phyloP scores from a whole-genome alignment of 2,329 filamentous ascomycete species.

The Aspergillus versicolor region DNA sequence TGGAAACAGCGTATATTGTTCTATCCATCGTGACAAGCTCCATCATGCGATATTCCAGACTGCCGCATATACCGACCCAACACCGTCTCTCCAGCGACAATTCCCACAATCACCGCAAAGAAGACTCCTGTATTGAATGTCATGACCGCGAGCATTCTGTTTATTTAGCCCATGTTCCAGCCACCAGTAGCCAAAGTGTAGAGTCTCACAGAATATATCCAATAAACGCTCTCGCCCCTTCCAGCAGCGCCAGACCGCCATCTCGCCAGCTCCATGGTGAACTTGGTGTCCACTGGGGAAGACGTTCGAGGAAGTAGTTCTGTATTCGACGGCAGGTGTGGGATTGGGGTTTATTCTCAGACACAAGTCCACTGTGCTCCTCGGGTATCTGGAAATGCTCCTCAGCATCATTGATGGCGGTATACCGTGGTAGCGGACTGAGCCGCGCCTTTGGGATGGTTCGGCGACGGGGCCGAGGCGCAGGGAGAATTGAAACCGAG shows the following conservation, averaged over 20 bases:
- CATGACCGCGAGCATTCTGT: constrained; percentile 19
- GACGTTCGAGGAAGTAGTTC: not conserved
- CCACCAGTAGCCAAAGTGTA: not conserved
- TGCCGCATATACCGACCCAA: constrained; percentile 10
- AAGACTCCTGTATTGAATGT: constrained; percentile 15
- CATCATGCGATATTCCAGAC: constrained; percentile 9
- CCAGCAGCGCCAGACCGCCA: constrained; percentile 6
- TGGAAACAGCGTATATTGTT: not conserved
- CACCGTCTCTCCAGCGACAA: constrained; percentile 10
- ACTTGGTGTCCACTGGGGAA: not conserved
- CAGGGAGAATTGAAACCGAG: not conserved
- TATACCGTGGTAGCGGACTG: constrained; percentile 9
- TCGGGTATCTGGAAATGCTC: too few relatives aligned
- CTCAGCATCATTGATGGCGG: not conserved
- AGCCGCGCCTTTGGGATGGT: constrained; percentile 2
- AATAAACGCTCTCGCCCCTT: constrained; percentile 8
- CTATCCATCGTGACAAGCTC: constrained; percentile 12
- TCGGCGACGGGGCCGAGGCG: not conserved
- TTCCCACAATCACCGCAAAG: constrained; percentile 11
- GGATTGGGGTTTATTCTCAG: not conserved
- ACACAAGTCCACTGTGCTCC: too few relatives aligned
- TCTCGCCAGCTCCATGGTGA: not conserved
- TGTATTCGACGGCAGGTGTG: not conserved
- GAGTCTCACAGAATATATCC: constrained; percentile 12
- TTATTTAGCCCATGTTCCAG: too few relatives aligned